These are phyloP conservation scores for Aspergillus bridgeri DNA, from an alignment of 495 filamentous ascomycete species.

Conservation along the genomic window DNA sequence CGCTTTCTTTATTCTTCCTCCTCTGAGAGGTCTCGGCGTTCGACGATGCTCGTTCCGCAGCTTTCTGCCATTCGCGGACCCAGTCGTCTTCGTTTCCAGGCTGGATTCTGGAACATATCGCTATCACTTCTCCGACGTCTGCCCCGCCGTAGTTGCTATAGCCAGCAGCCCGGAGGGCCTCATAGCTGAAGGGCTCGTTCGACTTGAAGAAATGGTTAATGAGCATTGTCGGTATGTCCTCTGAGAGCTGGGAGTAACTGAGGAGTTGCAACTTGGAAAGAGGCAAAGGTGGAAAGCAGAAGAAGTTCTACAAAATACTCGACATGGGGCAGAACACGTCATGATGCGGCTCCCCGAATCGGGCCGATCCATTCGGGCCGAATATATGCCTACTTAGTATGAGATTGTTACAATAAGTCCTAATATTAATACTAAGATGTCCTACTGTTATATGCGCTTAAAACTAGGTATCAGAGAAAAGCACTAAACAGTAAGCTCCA, in stretches of 20 bases:
- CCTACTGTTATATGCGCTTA: too few relatives aligned
- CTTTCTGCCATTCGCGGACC: constrained; percentile 27
- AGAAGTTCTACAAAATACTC: too few relatives aligned
- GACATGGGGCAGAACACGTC: too few relatives aligned
- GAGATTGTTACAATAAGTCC: too few relatives aligned
- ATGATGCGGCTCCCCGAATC: too few relatives aligned
- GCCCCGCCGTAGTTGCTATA: constrained; percentile 25
- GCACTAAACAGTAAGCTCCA: too few relatives aligned
- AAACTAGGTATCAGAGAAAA: too few relatives aligned
- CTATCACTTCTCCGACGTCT: constrained; percentile 37
- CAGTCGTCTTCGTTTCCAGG: constrained; percentile 35
- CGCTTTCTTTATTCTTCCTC: constrained; percentile 21
- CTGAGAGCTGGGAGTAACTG: not conserved
- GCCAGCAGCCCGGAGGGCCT: constrained; percentile 20
- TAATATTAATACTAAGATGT: too few relatives aligned
- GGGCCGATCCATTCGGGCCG: too few relatives aligned
- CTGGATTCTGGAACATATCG: constrained; percentile 27
- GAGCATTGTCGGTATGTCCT: constrained; percentile 1
- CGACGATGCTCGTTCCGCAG: constrained; percentile 23
- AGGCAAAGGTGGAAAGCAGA: too few relatives aligned
- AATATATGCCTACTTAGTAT: too few relatives aligned
- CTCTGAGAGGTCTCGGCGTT: not conserved
- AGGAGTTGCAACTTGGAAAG: too few relatives aligned
- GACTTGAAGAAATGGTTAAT: constrained; percentile 12
- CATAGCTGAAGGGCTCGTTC: not conserved